Percentiles rank a stretch among this genome's conserved stretches.
phyloP scores from a whole-genome alignment of 2,329 filamentous ascomycete genomes.

The Diaporthe caulivora region DNA sequence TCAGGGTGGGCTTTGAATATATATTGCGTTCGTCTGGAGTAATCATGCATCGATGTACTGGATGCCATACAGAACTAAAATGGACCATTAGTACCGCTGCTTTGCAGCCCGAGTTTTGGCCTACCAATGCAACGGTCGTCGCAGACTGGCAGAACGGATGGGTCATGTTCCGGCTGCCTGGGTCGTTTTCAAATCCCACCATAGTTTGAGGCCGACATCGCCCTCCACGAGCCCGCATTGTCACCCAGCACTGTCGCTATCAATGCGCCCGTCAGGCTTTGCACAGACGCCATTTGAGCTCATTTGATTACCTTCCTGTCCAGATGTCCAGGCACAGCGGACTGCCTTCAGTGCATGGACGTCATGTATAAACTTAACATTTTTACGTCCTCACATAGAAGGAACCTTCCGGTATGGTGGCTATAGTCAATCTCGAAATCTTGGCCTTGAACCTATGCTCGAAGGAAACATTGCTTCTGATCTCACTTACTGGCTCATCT shows the following conservation, averaged over 20 bases:
- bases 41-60: too few species aligned
- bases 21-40: too few species aligned
- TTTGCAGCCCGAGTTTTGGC: too few species aligned
- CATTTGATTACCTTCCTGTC: neutral
- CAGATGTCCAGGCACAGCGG: neutral
- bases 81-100: too few species aligned
- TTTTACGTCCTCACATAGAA: neutral
- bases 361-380: neutral
- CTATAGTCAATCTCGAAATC: neutral
- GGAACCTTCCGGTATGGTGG: neutral
- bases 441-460: neutral
- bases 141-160: too few species aligned
- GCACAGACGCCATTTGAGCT: constrained; percentile 5
- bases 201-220: neutral
- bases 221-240: neutral
- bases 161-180: too few species aligned
- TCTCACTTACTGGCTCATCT: too few species aligned
- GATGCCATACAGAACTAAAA: too few species aligned
- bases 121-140: too few species aligned
- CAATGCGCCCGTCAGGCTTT: constrained; percentile 17
- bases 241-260: constrained; percentile 4
- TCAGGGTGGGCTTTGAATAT: too few species aligned
- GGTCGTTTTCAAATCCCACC: too few species aligned
- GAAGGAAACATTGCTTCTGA: too few species aligned
- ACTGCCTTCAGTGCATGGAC: neutral